Base-by-base conservation (phyloP, 192 early-diverging fungal species). In the Gigaspora rosea region DNA sequence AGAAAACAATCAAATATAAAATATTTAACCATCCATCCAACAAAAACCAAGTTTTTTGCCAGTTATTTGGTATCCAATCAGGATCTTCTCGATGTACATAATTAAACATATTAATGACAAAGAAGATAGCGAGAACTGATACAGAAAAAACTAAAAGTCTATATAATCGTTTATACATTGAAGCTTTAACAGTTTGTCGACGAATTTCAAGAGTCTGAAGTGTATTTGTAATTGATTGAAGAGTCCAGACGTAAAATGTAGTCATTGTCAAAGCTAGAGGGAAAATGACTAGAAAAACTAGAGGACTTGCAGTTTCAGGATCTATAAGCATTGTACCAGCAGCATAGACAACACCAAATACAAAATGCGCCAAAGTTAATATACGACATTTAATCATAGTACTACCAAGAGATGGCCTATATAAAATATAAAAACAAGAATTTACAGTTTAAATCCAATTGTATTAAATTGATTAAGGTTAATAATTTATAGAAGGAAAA, bases 231-330 rank as follows among this genome's bases (percentile, higher is more conserved):
- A 97, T 85, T 1, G 94, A 94, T 57, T 89, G 88, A 59, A 99
- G 82, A 8, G 91, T 99, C 93, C 95, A 96, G 22, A 94, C 86
- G 81, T 99, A 98, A 71, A 99, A 99, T 46, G 89, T 81, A 0
- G 94, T 93, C 96, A 97, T 94, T 52, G 94, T 93, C 20, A 94
- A 80, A 5, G 97, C 90, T 47, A 98, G 84, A 4, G 97, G 97
- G 8, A 98, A 86, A 18, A 95, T 91, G 33, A 94, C 93, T 47
- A 97, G 75, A 27, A 95, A 80, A 22, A 96, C 85, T 5, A 94
- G 80, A 46, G 93, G 86, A 1, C 87, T 87, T 16, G 90, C 87
- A 48, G 87, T 86, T 69, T 95, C 90, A 18, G 86, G 90, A 46
- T 86, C 86, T 74, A 91, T 83, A 47, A 94, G 81, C 83, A 97